A percentile compares a stretch with the other conserved stretches of the same genome.
Evolutionary conservation across 164 flowering plant genomes (phyloP).

Genomic region (Umbilicus rupestris): DNA sequence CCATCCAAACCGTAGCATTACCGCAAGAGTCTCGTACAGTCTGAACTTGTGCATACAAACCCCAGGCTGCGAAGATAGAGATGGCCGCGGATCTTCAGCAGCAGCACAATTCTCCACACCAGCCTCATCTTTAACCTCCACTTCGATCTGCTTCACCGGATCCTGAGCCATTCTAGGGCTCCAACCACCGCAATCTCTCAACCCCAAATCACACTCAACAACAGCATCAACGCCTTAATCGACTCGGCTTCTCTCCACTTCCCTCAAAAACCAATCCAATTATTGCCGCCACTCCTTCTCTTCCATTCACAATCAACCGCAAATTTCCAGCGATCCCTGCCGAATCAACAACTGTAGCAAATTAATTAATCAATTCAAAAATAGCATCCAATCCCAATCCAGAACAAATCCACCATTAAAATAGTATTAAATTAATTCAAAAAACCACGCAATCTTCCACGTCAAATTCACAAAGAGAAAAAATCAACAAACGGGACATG

Average conservation of each 20-base stretch:
- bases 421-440: no score
- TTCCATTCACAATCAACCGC: constrained; percentile 10
- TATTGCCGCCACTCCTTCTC: constrained; percentile 10
- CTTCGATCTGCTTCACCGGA: constrained; percentile 1
- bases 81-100: constrained; percentile 10
- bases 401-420: neutral
- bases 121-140: neutral
- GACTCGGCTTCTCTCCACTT: no score
- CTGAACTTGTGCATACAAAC: constrained; percentile 61
- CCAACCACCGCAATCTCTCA: constrained; percentile 13
- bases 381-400: neutral
- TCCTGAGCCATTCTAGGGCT: constrained; percentile 40
- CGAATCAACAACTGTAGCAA: neutral
- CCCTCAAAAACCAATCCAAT: neutral
- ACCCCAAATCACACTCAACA: constrained; percentile 9
- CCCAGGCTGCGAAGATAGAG: constrained; percentile 6
- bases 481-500: neutral
- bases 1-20: constrained; percentile 15
- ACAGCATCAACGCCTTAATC: neutral
- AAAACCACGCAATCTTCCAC: no score
- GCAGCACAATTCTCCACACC: constrained; percentile 9
- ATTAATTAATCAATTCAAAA: neutral
- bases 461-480: neutral
- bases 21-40: constrained; percentile 91
- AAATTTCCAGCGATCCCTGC: constrained; percentile 3